A percentile compares a stretch with the other conserved stretches of the same genome.
These are phyloP conservation scores for Penicillium subrubescens DNA, from an alignment of 495 filamentous ascomycete species.

Conservation along the genomic window DNA sequence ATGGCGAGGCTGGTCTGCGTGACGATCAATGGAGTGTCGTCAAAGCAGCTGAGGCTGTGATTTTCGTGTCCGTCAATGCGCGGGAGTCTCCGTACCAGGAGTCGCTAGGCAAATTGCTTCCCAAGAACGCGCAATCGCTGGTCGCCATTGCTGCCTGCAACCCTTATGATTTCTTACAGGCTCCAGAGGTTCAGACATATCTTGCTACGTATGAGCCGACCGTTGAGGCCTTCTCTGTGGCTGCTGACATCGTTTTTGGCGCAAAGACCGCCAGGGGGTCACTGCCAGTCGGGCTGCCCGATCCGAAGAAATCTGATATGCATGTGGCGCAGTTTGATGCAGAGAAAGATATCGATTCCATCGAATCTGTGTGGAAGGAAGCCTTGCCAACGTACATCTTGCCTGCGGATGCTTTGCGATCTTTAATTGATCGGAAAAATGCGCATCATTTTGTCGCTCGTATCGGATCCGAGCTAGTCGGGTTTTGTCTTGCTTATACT, in stretches of 20 bases:
- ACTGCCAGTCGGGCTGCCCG: conserved; percentile 37
- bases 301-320: conserved; percentile 18
- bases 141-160: conserved; percentile 48
- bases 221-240: conserved; percentile 46
- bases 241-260: conserved; percentile 47
- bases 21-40: conserved; percentile 33
- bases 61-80: conserved; percentile 50
- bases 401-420: conserved; percentile 27
- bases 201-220: conserved; percentile 53
- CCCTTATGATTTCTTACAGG: conserved; percentile 53
- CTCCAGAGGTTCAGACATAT: conserved; percentile 43
- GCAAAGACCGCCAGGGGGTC: conserved; percentile 29
- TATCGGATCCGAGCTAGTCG: conserved; percentile 32
- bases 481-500: conserved; percentile 47
- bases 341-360: conserved; percentile 31
- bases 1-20: conserved; percentile 32
- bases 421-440: conserved; percentile 29
- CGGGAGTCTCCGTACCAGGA: conserved; percentile 44
- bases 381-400: conserved; percentile 47
- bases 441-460: conserved; percentile 43
- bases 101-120: conserved; percentile 35
- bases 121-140: conserved; percentile 31
- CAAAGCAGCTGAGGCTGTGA: conserved; percentile 41
- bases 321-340: conserved; percentile 23
- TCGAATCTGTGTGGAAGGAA: conserved; percentile 39